phyloP scores from a whole-genome alignment of 208 protist genomes.

The Wallacemonas sp. region DNA sequence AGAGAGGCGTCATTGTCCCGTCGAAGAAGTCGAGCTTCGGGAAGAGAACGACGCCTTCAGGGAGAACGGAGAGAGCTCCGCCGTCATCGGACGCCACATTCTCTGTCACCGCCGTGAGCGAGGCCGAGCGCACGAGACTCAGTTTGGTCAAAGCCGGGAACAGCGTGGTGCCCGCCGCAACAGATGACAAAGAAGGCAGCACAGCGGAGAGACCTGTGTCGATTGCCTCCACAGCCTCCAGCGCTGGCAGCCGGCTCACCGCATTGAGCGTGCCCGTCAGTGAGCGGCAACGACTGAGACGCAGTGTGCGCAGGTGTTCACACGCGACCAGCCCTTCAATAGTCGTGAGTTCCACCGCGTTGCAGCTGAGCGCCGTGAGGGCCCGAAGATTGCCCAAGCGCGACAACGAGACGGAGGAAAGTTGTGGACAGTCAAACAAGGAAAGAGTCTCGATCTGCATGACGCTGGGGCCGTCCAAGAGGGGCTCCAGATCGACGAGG shows the following conservation, averaged over 20 bases:
- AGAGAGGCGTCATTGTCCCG: neutral
- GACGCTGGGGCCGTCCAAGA: neutral
- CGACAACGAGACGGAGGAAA: neutral
- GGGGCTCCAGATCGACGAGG: neutral
- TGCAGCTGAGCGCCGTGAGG: neutral
- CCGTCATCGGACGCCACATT: neutral
- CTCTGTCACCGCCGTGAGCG: neutral
- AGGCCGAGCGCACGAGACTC: neutral
- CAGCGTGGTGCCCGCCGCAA: neutral
- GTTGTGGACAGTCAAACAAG: neutral
- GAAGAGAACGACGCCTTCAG: neutral
- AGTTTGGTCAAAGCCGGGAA: neutral
- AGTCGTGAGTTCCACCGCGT: neutral
- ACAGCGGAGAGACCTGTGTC: neutral
- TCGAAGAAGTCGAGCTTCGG: neutral
- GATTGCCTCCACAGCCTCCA: neutral
- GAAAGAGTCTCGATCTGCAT: neutral
- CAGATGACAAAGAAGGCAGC: neutral
- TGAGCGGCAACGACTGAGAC: neutral
- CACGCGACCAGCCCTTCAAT: neutral
- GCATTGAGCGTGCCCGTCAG: neutral
- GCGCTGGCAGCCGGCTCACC: neutral
- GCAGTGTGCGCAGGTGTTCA: neutral
- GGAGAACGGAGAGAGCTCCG: too few relatives aligned
- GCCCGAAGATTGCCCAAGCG: neutral